Conservation (phyloP, 306 rosid species). For the Crotalaria pallida region DNA sequence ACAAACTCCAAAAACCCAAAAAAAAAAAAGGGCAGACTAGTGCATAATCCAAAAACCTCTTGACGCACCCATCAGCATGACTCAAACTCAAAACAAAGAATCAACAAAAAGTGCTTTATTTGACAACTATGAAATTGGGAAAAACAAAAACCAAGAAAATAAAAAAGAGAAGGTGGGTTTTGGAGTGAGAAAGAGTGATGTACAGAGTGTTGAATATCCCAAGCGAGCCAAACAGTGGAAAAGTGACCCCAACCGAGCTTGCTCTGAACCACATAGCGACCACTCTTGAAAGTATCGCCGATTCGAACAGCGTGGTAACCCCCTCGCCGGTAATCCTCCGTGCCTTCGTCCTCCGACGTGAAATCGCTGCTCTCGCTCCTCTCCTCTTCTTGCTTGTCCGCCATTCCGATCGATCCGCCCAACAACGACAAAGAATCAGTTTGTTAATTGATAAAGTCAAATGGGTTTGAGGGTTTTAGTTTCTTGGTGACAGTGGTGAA, state of each 20-base stretch:
- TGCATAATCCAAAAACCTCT: too few species aligned
- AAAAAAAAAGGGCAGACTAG: too few species aligned
- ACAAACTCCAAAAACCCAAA: background rate
- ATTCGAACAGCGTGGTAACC: conserved; percentile 92
- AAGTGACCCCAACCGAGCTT: conserved; percentile 99
- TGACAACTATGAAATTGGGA: background rate
- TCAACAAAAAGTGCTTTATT: background rate
- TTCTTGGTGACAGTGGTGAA: background rate
- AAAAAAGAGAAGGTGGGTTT: background rate
- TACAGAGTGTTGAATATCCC: conserved; percentile 68
- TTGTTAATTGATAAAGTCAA: background rate
- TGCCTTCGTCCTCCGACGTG: conserved; percentile 98
- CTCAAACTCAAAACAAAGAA: background rate
- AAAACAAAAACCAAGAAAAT: background rate
- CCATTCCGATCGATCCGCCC: conserved; percentile 34
- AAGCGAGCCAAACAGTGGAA: conserved; percentile 98
- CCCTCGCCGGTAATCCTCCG: conserved; percentile 91
- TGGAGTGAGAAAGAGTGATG: conserved; percentile 8
- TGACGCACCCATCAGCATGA: background rate
- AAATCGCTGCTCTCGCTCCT: conserved; percentile 71
- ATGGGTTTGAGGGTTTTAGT: background rate
- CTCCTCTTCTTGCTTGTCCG: conserved; percentile 44
- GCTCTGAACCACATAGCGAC: conserved; percentile 74
- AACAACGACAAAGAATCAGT: background rate
- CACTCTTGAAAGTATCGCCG: conserved; percentile 72